Percentiles rank a stretch among this genome's conserved stretches.
Evolutionary conservation across 2,329 filamentous ascomycete species (phyloP).

Genomic region (Aspergillus brunneoviolaceus): DNA sequence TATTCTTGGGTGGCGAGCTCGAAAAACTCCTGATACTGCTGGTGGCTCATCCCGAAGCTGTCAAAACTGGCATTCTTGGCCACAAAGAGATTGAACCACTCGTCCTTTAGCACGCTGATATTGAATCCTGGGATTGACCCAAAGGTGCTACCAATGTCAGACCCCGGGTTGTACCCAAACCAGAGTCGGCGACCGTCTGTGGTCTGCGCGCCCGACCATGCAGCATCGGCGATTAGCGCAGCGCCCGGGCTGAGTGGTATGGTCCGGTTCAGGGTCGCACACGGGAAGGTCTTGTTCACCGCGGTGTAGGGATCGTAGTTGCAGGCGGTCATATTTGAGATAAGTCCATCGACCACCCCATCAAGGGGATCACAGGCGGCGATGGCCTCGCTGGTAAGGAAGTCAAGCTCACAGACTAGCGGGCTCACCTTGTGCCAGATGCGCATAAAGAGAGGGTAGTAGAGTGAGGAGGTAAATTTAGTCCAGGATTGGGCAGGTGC

Average conservation of each 20-base stretch:
- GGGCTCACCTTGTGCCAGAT: not conserved
- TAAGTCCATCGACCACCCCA: conserved; percentile 6
- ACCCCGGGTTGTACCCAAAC: conserved; percentile 27
- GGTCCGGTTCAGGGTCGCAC: not conserved
- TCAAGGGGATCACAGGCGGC: conserved; percentile 5
- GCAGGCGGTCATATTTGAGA: conserved; percentile 1
- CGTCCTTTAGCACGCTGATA: no score
- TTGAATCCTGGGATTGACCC: not conserved
- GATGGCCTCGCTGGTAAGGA: not conserved
- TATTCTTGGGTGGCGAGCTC: no score
- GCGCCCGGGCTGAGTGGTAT: conserved; percentile 7
- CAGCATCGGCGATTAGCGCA: conserved; percentile 8
- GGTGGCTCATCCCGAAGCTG: no score
- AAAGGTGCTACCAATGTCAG: conserved; percentile 9
- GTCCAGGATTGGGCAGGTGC: conserved; percentile 33
- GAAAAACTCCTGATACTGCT: no score
- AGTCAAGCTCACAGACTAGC: not conserved
- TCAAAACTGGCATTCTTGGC: no score
- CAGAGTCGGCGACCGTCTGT: conserved; percentile 50
- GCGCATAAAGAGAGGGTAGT: not conserved
- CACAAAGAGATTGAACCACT: no score
- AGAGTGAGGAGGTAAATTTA: conserved; percentile 1
- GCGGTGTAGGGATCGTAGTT: conserved; percentile 5
- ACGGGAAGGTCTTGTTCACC: not conserved
- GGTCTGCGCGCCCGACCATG: conserved; percentile 25